Evolutionary conservation across 108 stramenopile genomes (phyloP).

Genomic region (Cyclotella choctawhatcheeana): DNA sequence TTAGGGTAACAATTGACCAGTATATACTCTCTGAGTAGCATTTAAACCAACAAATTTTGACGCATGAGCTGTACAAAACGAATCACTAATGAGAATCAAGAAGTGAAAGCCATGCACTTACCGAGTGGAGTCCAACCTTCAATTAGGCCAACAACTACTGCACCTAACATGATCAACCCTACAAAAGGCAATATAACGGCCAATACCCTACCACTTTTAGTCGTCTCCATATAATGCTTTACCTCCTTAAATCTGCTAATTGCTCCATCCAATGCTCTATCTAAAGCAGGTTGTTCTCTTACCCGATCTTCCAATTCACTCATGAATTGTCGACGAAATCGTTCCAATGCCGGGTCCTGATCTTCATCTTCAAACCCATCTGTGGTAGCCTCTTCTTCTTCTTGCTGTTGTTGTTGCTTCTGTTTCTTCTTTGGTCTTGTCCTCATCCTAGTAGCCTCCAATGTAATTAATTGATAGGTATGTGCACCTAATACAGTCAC

Average conservation of each 20-base stretch:
- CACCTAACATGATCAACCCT: slow-evolving; percentile 76
- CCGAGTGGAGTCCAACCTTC: slow-evolving; percentile 77
- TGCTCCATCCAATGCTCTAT: slow-evolving; percentile 15
- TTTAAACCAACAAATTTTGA: not conserved
- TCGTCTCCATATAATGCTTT: slow-evolving; percentile 56
- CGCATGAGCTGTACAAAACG: not conserved
- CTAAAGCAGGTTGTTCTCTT: slow-evolving; percentile 37
- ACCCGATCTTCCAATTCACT: slow-evolving; percentile 45
- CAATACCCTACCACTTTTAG: slow-evolving; percentile 65
- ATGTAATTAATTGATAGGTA: slow-evolving; percentile 80
- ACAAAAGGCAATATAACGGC: slow-evolving; percentile 80
- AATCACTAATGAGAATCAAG: not conserved
- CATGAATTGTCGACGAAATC: slow-evolving; percentile 39
- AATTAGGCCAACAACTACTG: slow-evolving; percentile 71
- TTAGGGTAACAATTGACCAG: slow-evolving; percentile 82
- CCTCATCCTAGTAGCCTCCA: slow-evolving; percentile 81
- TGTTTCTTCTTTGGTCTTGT: slow-evolving; percentile 10
- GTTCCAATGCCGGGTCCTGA: slow-evolving; percentile 22
- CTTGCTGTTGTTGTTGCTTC: not conserved
- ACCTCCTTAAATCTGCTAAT: slow-evolving; percentile 49
- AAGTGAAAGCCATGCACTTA: not conserved
- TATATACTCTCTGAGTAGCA: slow-evolving; percentile 67
- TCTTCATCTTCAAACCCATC: too few relatives aligned
- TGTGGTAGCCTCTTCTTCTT: slow-evolving; percentile 17
- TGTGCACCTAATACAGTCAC: slow-evolving; percentile 87